Conservation (phyloP, 2,329 filamentous ascomycete species). For the Aspergillus hiratsukae region DNA sequence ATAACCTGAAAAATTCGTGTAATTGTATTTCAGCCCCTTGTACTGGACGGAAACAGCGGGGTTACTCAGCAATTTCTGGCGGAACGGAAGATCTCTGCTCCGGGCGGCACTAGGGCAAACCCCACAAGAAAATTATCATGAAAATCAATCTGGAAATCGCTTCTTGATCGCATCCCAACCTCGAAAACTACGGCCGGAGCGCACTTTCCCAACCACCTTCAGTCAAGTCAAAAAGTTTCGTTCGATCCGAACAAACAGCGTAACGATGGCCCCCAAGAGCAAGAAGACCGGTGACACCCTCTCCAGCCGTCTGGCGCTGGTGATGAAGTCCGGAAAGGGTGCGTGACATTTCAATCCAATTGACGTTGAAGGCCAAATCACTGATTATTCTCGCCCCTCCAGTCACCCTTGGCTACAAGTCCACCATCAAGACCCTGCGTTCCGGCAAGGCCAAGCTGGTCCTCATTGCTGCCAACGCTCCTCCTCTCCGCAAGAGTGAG, state of each 20-base stretch:
- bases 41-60: background rate
- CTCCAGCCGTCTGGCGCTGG: conserved; percentile 65
- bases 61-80: conserved; percentile 2
- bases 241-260: conserved; percentile 30
- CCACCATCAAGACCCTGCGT: conserved; percentile 82
- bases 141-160: background rate
- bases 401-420: conserved; percentile 89
- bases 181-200: conserved; percentile 14
- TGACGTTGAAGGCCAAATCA: background rate
- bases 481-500: conserved; percentile 95
- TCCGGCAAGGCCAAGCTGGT: conserved; percentile 98
- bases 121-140: conserved; percentile 13
- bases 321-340: conserved; percentile 57
- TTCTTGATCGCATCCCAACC: background rate
- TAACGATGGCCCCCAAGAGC: conserved; percentile 63
- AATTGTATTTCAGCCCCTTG: background rate
- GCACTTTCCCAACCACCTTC: conserved; percentile 8
- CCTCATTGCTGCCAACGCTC: conserved; percentile 93
- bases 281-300: conserved; percentile 77
- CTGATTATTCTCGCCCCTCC: conserved; percentile 6
- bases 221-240: conserved; percentile 13
- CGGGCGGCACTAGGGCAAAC: background rate
- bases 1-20: background rate
- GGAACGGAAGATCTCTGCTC: conserved; percentile 1
- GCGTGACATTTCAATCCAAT: conserved; percentile 12